Evolutionary conservation across 495 filamentous ascomycete species (phyloP).

Genomic region (Lasiosphaeria ovina): DNA sequence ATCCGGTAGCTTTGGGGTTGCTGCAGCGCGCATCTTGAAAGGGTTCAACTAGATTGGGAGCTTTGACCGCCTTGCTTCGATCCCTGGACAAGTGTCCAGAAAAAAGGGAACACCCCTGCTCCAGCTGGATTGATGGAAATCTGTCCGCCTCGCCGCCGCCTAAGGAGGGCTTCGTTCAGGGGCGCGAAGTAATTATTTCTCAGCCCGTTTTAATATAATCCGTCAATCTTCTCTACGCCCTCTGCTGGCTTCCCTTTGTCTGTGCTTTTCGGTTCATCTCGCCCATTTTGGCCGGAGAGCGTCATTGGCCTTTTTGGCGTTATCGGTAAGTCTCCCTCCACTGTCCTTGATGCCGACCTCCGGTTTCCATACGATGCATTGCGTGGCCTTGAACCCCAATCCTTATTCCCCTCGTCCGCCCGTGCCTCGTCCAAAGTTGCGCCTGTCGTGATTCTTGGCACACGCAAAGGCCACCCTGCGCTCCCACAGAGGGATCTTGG

Average conservation of each 20-base stretch:
- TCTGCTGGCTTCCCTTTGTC: constrained; percentile 3
- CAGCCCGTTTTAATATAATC: constrained; percentile 6
- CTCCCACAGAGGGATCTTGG: not conserved
- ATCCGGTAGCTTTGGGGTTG: too few species aligned
- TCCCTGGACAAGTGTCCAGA: constrained; percentile 32
- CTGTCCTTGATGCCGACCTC: not conserved
- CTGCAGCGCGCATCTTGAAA: not conserved
- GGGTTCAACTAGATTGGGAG: constrained; percentile 9
- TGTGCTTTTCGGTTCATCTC: constrained; percentile 3
- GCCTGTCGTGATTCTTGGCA: not conserved
- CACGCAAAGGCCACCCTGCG: not conserved
- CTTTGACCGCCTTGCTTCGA: constrained; percentile 23
- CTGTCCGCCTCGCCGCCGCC: constrained; percentile 15
- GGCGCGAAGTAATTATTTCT: constrained; percentile 18
- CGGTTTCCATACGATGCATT: not conserved
- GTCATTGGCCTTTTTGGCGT: constrained; percentile 3
- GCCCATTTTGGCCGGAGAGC: constrained; percentile 2
- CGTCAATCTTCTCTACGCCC: constrained; percentile 4
- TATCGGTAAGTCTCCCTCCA: constrained; percentile 5
- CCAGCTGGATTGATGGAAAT: constrained; percentile 9
- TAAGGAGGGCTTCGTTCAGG: constrained; percentile 16
- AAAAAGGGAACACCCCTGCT: constrained; percentile 21
- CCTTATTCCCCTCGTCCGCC: too few species aligned
- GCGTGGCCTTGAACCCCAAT: not conserved
- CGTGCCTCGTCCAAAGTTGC: too few species aligned